Conservation (phyloP, 345 rosid species). For the Geranium brycei region DNA sequence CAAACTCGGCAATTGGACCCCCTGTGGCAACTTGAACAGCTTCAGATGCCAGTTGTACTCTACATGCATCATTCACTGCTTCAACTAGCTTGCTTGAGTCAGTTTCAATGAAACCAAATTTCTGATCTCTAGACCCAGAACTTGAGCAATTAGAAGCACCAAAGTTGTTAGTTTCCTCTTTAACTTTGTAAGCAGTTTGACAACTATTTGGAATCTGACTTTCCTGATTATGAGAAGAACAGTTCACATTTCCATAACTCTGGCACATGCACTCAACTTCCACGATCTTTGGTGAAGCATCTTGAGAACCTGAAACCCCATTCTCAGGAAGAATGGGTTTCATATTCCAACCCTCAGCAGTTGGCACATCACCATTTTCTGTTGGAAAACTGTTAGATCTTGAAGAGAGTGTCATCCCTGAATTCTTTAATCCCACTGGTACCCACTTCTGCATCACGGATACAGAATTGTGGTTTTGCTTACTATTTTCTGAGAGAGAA, state of each 20-base stretch:
- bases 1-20: constrained; percentile 42
- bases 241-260: constrained; percentile 8
- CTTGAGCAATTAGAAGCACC: constrained; percentile 10
- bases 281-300: constrained; percentile 10
- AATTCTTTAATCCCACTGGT: constrained; percentile 26
- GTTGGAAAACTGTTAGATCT: constrained; percentile 8
- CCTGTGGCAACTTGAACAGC: constrained; percentile 37
- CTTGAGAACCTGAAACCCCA: constrained; percentile 10
- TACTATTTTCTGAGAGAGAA: constrained; percentile 17
- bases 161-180: constrained; percentile 11
- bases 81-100: constrained; percentile 18
- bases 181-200: constrained; percentile 4
- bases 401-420: constrained; percentile 7
- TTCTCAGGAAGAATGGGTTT: constrained; percentile 14
- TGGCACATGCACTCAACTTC: constrained; percentile 7
- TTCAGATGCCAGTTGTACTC: constrained; percentile 33
- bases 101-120: constrained; percentile 9
- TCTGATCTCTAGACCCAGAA: constrained; percentile 11
- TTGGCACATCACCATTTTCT: constrained; percentile 12
- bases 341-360: constrained; percentile 12
- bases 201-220: constrained; percentile 3
- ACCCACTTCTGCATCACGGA: constrained; percentile 36
- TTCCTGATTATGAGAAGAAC: constrained; percentile 9
- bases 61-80: constrained; percentile 24
- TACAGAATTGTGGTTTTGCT: constrained; percentile 25